Conservation (phyloP, 1,284 basidiomycete species). For the Tilletia setariae region DNA sequence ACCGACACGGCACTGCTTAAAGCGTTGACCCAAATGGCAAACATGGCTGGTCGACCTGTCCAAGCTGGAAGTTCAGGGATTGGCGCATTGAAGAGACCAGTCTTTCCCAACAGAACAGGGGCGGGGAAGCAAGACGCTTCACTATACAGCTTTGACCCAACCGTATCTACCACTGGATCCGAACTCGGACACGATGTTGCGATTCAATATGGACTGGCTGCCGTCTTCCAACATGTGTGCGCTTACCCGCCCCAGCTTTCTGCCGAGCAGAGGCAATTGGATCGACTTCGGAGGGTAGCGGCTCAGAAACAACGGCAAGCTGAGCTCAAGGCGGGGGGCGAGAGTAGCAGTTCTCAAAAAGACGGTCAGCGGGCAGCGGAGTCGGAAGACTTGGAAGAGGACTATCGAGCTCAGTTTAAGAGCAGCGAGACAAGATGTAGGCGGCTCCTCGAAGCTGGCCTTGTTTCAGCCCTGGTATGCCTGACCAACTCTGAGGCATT, state of each 20-base stretch:
- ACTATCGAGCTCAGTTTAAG: conserved; percentile 11
- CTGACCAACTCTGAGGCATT: conserved; percentile 19
- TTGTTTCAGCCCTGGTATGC: conserved; percentile 30
- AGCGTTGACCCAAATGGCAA: conserved; percentile 20
- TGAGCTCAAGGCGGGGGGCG: neutral
- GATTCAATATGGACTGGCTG: conserved; percentile 36
- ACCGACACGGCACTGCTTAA: conserved; percentile 26
- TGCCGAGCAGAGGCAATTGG: conserved; percentile 38
- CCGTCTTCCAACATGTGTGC: conserved; percentile 33
- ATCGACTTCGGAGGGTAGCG: conserved; percentile 29
- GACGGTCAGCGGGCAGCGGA: conserved; percentile 5
- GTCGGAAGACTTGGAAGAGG: conserved; percentile 22
- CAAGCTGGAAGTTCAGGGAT: neutral
- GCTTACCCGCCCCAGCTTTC: conserved; percentile 32
- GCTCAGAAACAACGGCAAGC: conserved; percentile 1
- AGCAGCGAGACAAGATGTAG: conserved; percentile 26
- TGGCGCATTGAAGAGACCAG: no score
- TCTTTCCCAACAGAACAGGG: no score
- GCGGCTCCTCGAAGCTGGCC: conserved; percentile 32
- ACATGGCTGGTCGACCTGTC: neutral
- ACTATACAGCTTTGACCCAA: no score
- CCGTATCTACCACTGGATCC: neutral
- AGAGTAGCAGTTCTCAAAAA: neutral
- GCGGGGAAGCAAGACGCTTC: no score
- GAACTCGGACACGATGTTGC: conserved; percentile 26